A percentile compares a stretch with the other conserved stretches of the same genome.
These are phyloP conservation scores for Xylaria intraflava DNA, from an alignment of 495 filamentous ascomycete species.

Conservation along the genomic window DNA sequence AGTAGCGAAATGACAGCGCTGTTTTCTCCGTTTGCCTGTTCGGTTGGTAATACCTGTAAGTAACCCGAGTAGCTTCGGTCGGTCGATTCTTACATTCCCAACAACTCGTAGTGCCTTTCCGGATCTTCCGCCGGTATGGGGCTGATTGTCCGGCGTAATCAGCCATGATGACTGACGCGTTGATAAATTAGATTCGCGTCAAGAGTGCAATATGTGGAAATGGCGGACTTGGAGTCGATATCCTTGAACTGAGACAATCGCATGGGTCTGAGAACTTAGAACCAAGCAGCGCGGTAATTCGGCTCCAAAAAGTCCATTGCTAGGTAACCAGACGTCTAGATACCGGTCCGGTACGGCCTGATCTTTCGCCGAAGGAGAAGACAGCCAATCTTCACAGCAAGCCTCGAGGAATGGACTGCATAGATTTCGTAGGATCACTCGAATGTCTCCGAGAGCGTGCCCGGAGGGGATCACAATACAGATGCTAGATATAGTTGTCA, in stretches of 20 bases:
- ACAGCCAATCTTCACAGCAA: too few relatives aligned
- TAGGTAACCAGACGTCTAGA: too few relatives aligned
- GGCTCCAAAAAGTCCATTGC: too few relatives aligned
- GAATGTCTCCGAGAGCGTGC: too few relatives aligned
- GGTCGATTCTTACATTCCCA: conserved; percentile 1
- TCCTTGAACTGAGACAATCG: not conserved
- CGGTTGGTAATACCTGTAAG: not conserved
- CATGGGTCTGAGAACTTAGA: too few relatives aligned
- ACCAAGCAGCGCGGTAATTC: too few relatives aligned
- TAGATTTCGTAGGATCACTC: too few relatives aligned
- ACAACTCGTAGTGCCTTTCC: conserved; percentile 1
- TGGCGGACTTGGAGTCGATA: not conserved
- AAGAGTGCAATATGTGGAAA: not conserved
- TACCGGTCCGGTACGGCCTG: too few relatives aligned
- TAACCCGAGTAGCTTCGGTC: not conserved
- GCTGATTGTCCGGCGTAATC: not conserved
- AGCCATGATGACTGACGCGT: not conserved
- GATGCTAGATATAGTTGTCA: too few relatives aligned
- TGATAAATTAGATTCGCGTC: not conserved
- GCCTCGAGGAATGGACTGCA: too few relatives aligned
- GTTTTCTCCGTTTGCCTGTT: not conserved
- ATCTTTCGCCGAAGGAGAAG: too few relatives aligned
- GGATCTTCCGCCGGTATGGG: not conserved
- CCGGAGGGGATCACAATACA: too few relatives aligned
- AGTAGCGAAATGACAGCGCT: not conserved